Evolutionary conservation across 176 grass and related monocot species (phyloP).

Genomic region (Alloteropsis semialata): DNA sequence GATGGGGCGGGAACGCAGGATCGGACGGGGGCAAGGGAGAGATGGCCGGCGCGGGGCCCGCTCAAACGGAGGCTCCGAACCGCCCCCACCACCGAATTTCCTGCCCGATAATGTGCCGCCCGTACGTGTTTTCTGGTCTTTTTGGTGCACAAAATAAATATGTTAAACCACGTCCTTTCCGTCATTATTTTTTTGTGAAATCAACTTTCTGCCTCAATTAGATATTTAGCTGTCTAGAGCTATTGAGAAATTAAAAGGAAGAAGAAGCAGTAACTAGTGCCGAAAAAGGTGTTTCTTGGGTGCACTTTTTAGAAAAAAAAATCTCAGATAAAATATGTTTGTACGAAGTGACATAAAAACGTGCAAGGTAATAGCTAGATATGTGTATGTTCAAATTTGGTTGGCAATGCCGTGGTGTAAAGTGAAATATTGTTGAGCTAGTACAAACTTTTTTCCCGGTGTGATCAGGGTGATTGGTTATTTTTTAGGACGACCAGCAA

Average conservation of each 20-base stretch:
- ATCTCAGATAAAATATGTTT: not conserved
- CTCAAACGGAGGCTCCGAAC: conserved; percentile 31
- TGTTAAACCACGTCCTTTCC: not conserved
- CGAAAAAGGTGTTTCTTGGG: not conserved
- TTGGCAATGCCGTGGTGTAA: conserved; percentile 48
- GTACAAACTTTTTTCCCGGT: not conserved
- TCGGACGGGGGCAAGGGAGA: conserved; percentile 19
- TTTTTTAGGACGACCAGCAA: conserved; percentile 33
- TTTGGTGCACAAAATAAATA: not conserved
- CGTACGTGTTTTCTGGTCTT: conserved; percentile 23
- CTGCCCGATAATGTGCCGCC: conserved; percentile 37
- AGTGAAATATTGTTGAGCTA: conserved; percentile 22
- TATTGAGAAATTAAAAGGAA: not conserved
- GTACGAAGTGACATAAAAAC: conserved; percentile 5
- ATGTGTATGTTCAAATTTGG: not conserved
- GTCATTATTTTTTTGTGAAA: not conserved
- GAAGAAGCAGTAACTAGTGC: not conserved
- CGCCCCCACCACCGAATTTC: conserved; percentile 45
- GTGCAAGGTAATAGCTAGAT: not conserved
- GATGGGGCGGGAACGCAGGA: conserved; percentile 48
- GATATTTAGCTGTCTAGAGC: not conserved
- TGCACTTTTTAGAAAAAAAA: not conserved
- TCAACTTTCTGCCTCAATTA: not conserved
- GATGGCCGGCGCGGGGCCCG: conserved; percentile 32
- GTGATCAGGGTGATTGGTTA: conserved; percentile 31